These are phyloP conservation scores for Nannizziopsis barbatae DNA, from an alignment of 2,329 filamentous ascomycete species.

Conservation along the genomic window DNA sequence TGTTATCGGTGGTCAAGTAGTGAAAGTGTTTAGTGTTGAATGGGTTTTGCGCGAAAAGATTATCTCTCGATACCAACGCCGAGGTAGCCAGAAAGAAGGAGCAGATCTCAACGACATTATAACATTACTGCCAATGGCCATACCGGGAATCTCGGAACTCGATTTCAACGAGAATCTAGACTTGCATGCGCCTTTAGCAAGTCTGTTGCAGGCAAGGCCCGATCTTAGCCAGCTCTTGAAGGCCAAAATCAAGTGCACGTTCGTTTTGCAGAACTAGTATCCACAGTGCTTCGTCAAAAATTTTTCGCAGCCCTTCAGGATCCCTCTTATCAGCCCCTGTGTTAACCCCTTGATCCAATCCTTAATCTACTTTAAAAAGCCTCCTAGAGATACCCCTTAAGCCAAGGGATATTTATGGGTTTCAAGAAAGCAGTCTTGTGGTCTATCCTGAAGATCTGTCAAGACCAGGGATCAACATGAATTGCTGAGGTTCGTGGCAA, in stretches of 20 bases:
- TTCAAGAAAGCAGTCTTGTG: too few species aligned
- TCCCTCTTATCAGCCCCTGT: not conserved
- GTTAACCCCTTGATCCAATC: not conserved
- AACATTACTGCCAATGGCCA: slow-evolving; percentile 8
- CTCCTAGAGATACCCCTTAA: too few species aligned
- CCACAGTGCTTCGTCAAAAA: too few species aligned
- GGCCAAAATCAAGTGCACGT: slow-evolving; percentile 16
- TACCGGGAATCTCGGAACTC: slow-evolving; percentile 15
- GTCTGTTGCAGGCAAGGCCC: slow-evolving; percentile 15
- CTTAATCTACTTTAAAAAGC: not conserved
- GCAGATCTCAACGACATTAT: slow-evolving; percentile 15
- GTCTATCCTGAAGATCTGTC: too few species aligned
- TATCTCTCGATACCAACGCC: slow-evolving; percentile 16
- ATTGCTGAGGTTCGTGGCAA: too few species aligned
- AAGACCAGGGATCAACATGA: too few species aligned
- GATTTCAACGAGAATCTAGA: slow-evolving; percentile 16
- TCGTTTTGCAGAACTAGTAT: slow-evolving; percentile 11
- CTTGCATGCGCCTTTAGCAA: slow-evolving; percentile 13
- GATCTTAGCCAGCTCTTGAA: slow-evolving; percentile 13
- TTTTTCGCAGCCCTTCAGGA: not conserved
- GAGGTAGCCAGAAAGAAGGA: slow-evolving; percentile 14
- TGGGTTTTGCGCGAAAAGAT: slow-evolving; percentile 19
- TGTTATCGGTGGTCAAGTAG: slow-evolving; percentile 12
- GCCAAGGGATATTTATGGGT: too few species aligned
- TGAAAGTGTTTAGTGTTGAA: slow-evolving; percentile 16